phyloP scores from a whole-genome alignment of 495 filamentous ascomycete genomes.

The Cercophora scortea region DNA sequence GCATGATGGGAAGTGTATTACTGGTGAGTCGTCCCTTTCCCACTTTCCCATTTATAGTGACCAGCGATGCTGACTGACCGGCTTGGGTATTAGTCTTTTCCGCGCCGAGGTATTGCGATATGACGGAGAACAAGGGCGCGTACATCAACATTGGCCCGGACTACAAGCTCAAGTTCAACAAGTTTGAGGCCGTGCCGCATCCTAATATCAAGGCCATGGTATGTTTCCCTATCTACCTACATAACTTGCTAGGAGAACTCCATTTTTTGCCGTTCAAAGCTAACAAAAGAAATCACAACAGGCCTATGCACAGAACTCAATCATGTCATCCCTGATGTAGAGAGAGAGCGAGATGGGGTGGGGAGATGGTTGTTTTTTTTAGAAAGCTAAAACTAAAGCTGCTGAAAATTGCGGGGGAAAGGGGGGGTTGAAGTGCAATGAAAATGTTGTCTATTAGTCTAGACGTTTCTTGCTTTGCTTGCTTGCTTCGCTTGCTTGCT shows the following conservation, averaged over 20 bases:
- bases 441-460: too few relatives aligned
- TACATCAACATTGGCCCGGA: constrained; percentile 96
- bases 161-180: constrained; percentile 80
- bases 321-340: constrained; percentile 55
- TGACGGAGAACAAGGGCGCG: constrained; percentile 94
- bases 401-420: not conserved
- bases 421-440: not conserved
- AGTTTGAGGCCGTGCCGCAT: constrained; percentile 95
- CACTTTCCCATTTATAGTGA: not conserved
- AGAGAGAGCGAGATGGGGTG: too few relatives aligned
- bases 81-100: constrained; percentile 65
- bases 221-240: constrained; percentile 20
- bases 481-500: too few relatives aligned
- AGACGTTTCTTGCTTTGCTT: not conserved
- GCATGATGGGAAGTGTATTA: constrained; percentile 93
- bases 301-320: constrained; percentile 76
- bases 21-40: constrained; percentile 42
- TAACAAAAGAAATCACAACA: constrained; percentile 22
- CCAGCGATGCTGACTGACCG: constrained; percentile 12
- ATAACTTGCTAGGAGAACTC: not conserved
- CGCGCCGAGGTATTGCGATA: constrained; percentile 94
- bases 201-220: constrained; percentile 94
- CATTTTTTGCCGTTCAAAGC: not conserved
- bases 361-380: not conserved
- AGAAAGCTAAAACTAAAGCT: not conserved